Evolutionary conservation across 2,329 filamentous ascomycete genomes (phyloP), one percentile per base, ranked within the genome.

Genomic region (Talaromyces sp.): DNA sequence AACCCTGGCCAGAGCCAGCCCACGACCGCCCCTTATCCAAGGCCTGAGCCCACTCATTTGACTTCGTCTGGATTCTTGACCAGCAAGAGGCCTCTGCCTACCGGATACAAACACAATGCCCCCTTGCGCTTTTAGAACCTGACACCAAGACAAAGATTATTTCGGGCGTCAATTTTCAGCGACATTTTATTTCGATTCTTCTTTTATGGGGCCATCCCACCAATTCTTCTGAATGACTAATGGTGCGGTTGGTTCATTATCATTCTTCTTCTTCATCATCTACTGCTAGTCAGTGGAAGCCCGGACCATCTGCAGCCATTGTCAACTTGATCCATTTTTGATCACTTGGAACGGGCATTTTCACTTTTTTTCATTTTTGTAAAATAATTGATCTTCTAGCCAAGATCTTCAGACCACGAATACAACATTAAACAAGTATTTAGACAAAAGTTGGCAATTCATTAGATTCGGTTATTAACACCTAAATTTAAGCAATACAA

Each of bases 41-140:
- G 41, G 27, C 32, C 19, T 11, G 32, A 56, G 27, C 10, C 50
- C 21, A n/a, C 56, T 41, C 51, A 50, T 21, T 29, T 65, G 14
- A 64, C 65, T 51, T 65, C 67, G 58, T 69, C 68, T 55, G 65
- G 72, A 50, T 74, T 73, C 63, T 61, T 65, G 57, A 74, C 72
- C 57, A 72, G 70, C 62, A 66, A 64, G 54, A 54, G 54, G 46
- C 50, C 64, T 32, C 61, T 64, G 61, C 65, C 67, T 54, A 66
- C 67, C 41, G 62, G 64, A 62, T 70, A 21, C 32, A 46, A 27
- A 29, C 69, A 21, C 41, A 46, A 27, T 17, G 50, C 24, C 26
- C 59, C 55, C 8, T 17, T 52, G 12, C 48, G 11, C 26, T n/a
- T n/a, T 52, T 52, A 52, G 48, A 27, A 7, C 11, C n/a, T 46